Conservation (phyloP, 2,329 filamentous ascomycete species). For the Simplicillium aogashimaense region DNA sequence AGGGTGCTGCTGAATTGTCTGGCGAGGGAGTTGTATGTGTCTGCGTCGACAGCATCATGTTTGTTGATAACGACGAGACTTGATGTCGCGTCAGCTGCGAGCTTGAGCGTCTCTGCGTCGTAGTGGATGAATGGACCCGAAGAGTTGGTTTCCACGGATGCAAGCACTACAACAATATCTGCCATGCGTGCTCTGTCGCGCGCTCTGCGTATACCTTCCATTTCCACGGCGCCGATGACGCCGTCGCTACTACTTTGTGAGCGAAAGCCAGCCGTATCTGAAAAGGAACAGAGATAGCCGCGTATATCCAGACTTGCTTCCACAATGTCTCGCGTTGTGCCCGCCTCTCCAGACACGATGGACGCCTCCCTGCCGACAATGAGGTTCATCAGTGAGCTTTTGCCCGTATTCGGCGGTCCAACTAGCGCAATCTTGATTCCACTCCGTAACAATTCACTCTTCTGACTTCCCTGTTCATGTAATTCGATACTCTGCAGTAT, state of each 20-base stretch:
- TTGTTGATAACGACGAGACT: constrained; percentile 54
- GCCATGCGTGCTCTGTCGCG: constrained; percentile 72
- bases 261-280: constrained; percentile 86
- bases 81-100: constrained; percentile 38
- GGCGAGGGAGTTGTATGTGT: constrained; percentile 26
- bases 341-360: constrained; percentile 87
- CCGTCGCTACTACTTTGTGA: too few species aligned
- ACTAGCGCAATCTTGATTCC: constrained; percentile 82
- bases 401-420: constrained; percentile 88
- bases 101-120: constrained; percentile 43
- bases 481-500: constrained; percentile 55
- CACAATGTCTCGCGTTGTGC: constrained; percentile 88
- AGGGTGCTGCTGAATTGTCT: constrained; percentile 23
- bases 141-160: constrained; percentile 53
- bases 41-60: constrained; percentile 34
- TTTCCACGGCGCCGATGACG: constrained; percentile 63
- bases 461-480: constrained; percentile 68
- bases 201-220: constrained; percentile 83
- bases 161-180: constrained; percentile 74
- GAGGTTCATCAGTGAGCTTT: constrained; percentile 85
- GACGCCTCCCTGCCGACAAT: constrained; percentile 88
- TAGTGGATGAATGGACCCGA: constrained; percentile 34
- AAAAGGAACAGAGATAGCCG: constrained; percentile 87
- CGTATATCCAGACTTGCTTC: constrained; percentile 84
- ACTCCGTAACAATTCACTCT: constrained; percentile 72